These are phyloP conservation scores for Ambrosia artemisiifolia DNA, from an alignment of 129 eudicot genomes.

Conservation along the genomic window DNA sequence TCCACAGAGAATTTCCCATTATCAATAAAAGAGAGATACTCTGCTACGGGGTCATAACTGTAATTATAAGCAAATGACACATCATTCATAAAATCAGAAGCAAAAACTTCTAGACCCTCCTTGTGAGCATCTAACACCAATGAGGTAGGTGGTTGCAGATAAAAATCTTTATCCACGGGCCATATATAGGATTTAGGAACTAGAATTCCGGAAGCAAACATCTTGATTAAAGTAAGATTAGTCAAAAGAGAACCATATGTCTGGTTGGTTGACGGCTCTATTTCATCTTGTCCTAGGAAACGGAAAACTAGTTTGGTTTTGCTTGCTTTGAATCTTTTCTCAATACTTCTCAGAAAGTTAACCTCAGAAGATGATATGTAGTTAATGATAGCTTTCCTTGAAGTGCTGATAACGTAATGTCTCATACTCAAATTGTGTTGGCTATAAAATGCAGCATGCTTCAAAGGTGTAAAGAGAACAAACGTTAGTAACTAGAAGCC, in stretches of 20 bases:
- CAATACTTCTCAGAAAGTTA: conserved; percentile 60
- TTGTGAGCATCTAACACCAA: conserved; percentile 78
- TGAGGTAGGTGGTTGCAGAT: conserved; percentile 62
- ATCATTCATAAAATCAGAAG: conserved; percentile 73
- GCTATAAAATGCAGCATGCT: conserved; percentile 82
- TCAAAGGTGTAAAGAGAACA: conserved; percentile 28
- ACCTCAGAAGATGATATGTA: conserved; percentile 92
- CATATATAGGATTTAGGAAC: conserved; percentile 86
- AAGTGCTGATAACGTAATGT: conserved; percentile 48
- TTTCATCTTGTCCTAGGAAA: conserved; percentile 53
- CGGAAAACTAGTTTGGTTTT: conserved; percentile 69
- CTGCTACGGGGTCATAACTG: conserved; percentile 80
- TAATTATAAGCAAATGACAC: conserved; percentile 58
- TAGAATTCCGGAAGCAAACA: conserved; percentile 84
- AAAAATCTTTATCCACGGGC: conserved; percentile 48
- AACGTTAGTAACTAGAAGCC: neutral
- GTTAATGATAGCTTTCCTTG: conserved; percentile 41
- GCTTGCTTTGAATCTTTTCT: conserved; percentile 41
- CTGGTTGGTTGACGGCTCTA: conserved; percentile 80
- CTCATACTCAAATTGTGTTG: conserved; percentile 83
- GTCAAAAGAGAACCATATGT: conserved; percentile 70
- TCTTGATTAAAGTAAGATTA: conserved; percentile 63
- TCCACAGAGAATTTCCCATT: conserved; percentile 85
- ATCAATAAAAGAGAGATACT: conserved; percentile 62
- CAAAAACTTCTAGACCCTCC: conserved; percentile 66